These are phyloP conservation scores for Phytophthora uliginosa DNA, from an alignment of 352 stramenopile genomes.

Conservation along the genomic window DNA sequence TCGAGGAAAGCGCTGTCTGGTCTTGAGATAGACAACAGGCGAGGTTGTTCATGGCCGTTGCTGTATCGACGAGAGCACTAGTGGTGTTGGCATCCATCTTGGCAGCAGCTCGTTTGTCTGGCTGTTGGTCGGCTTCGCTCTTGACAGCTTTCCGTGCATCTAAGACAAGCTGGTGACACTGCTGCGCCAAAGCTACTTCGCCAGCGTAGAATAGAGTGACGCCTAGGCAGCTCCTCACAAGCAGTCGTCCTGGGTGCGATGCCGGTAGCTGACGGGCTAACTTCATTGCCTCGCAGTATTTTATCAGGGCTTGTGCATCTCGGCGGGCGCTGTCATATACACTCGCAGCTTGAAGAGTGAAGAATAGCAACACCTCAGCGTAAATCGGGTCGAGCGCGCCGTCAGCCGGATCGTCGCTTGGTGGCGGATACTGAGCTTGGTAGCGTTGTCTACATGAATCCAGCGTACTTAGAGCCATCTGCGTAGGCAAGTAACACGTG, in stretches of 20 bases:
- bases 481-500: background rate
- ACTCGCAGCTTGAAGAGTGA: conserved; percentile 58
- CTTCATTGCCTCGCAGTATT: conserved; percentile 67
- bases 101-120: conserved; percentile 13
- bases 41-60: conserved; percentile 82
- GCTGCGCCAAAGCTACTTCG: conserved; percentile 56
- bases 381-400: conserved; percentile 13
- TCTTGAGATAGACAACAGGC: conserved; percentile 77
- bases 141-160: conserved; percentile 41
- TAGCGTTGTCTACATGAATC: conserved; percentile 55
- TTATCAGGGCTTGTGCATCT: conserved; percentile 56
- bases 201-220: conserved; percentile 68
- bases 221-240: conserved; percentile 64
- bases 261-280: conserved; percentile 43
- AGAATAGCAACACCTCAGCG: conserved; percentile 60
- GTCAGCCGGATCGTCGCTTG: conserved; percentile 1
- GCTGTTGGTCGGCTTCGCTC: conserved; percentile 10
- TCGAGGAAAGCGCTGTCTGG: conserved; percentile 33
- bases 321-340: conserved; percentile 64
- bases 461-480: conserved; percentile 72
- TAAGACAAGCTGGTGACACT: conserved; percentile 68
- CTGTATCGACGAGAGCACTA: conserved; percentile 55
- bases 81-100: conserved; percentile 5
- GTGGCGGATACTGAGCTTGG: conserved; percentile 22
- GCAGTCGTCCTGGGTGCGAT: conserved; percentile 42